phyloP scores from a whole-genome alignment of 352 stramenopile species.

The Pythium phragmiticola region DNA sequence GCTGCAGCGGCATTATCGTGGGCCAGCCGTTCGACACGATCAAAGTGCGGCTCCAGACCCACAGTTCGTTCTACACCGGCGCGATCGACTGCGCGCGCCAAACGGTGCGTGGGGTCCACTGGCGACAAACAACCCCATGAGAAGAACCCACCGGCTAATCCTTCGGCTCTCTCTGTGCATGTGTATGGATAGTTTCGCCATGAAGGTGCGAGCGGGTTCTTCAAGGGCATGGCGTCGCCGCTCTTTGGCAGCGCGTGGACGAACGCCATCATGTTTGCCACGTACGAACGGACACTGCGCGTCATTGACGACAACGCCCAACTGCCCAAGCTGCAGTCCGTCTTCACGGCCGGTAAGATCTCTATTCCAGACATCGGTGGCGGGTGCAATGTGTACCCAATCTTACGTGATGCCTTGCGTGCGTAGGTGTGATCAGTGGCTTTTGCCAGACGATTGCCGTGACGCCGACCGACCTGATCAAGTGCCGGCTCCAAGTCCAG shows the following conservation, averaged over 20 bases:
- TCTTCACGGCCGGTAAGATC: slow-evolving; percentile 53
- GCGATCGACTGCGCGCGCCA: slow-evolving; percentile 43
- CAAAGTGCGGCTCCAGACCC: slow-evolving; percentile 63
- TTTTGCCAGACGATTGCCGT: slow-evolving; percentile 79
- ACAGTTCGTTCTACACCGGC: slow-evolving; percentile 55
- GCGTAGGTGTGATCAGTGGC: slow-evolving; percentile 49
- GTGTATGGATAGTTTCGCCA: slow-evolving; percentile 40
- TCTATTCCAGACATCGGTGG: not conserved
- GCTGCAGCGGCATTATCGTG: slow-evolving; percentile 54
- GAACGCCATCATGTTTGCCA: slow-evolving; percentile 87
- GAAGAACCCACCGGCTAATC: too few species aligned
- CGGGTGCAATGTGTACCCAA: not conserved
- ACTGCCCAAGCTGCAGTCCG: slow-evolving; percentile 56
- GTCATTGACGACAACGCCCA: slow-evolving; percentile 55
- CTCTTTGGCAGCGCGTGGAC: slow-evolving; percentile 80
- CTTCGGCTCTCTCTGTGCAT: not conserved
- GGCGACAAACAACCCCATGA: too few species aligned
- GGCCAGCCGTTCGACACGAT: slow-evolving; percentile 65
- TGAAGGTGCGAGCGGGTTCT: slow-evolving; percentile 77
- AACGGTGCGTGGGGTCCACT: slow-evolving; percentile 29
- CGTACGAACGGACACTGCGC: slow-evolving; percentile 71
- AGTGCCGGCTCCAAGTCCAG: slow-evolving; percentile 81
- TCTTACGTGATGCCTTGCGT: too few species aligned
- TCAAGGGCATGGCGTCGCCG: slow-evolving; percentile 83
- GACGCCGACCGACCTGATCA: slow-evolving; percentile 80